phyloP scores from a whole-genome alignment of 306 rosid genomes.

The Gastrolobium bilobum region DNA sequence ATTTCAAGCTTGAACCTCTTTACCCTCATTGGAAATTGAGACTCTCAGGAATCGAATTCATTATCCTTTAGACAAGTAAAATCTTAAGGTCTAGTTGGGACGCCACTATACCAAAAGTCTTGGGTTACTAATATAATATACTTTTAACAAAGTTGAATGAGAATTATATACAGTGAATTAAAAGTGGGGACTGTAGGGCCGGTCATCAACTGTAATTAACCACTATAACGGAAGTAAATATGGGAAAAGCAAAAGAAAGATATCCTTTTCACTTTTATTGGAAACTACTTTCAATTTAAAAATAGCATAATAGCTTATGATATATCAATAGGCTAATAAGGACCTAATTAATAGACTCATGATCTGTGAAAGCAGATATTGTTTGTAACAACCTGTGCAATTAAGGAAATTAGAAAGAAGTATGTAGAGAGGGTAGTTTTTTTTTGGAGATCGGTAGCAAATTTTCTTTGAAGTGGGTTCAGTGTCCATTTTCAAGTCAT shows the following conservation, averaged over 20 bases:
- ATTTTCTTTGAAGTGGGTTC: background rate
- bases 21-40: no score
- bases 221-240: slow-evolving; percentile 74
- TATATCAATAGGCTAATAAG: background rate
- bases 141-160: slow-evolving; percentile 38
- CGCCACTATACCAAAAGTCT: no score
- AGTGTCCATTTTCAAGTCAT: background rate
- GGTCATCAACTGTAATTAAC: slow-evolving; percentile 73
- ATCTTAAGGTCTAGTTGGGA: no score
- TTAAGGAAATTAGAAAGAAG: background rate
- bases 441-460: no score
- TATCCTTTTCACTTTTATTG: slow-evolving; percentile 38
- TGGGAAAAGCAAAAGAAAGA: slow-evolving; percentile 28
- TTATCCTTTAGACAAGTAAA: no score
- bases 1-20: no score
- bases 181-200: slow-evolving; percentile 48
- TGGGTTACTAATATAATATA: slow-evolving; percentile 1
- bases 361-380: background rate
- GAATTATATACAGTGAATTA: slow-evolving; percentile 11
- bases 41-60: no score
- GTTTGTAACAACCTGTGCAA: background rate
- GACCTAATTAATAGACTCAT: background rate
- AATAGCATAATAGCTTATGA: background rate
- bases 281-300: slow-evolving; percentile 30
- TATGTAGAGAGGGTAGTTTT: background rate